These are phyloP conservation scores for Ceratonia siliqua DNA, from an alignment of 306 rosid genomes.

Conservation along the genomic window DNA sequence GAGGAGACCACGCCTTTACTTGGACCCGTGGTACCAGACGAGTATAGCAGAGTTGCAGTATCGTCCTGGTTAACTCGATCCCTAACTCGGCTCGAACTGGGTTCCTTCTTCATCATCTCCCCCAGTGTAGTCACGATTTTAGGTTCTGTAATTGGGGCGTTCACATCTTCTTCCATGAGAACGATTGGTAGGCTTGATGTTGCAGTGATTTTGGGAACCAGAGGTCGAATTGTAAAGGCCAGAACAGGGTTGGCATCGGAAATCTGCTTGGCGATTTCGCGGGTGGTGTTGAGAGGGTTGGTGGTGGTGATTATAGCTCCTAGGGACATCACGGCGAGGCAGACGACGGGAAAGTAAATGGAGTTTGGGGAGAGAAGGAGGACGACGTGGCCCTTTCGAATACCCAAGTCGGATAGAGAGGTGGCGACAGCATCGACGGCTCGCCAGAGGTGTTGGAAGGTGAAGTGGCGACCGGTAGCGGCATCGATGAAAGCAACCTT, in stretches of 20 bases:
- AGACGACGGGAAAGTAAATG: constrained; percentile 72
- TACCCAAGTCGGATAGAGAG: constrained; percentile 62
- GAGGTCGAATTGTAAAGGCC: constrained; percentile 67
- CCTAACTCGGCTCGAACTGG: constrained; percentile 26
- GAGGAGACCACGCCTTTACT: constrained; percentile 93
- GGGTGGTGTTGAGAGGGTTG: constrained; percentile 80
- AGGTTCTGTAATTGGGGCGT: neutral
- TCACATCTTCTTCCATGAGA: constrained; percentile 47
- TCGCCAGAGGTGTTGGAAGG: constrained; percentile 65
- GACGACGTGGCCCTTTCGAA: constrained; percentile 73
- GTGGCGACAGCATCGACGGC: constrained; percentile 60
- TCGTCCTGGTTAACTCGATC: constrained; percentile 70
- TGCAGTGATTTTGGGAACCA: constrained; percentile 55
- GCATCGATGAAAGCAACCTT: constrained; percentile 77
- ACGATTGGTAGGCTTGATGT: constrained; percentile 53
- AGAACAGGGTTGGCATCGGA: constrained; percentile 68
- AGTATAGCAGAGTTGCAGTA: constrained; percentile 81
- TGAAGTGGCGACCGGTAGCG: constrained; percentile 65
- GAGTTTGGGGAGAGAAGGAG: constrained; percentile 86
- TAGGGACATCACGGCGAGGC: constrained; percentile 85
- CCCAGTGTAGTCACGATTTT: constrained; percentile 39
- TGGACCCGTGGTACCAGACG: constrained; percentile 89
- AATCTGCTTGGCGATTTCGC: constrained; percentile 80
- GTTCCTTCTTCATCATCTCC: constrained; percentile 54
- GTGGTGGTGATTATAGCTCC: constrained; percentile 92